Conservation (phyloP, 768 basidiomycete genomes). For the Rhizopogon rudus region DNA sequence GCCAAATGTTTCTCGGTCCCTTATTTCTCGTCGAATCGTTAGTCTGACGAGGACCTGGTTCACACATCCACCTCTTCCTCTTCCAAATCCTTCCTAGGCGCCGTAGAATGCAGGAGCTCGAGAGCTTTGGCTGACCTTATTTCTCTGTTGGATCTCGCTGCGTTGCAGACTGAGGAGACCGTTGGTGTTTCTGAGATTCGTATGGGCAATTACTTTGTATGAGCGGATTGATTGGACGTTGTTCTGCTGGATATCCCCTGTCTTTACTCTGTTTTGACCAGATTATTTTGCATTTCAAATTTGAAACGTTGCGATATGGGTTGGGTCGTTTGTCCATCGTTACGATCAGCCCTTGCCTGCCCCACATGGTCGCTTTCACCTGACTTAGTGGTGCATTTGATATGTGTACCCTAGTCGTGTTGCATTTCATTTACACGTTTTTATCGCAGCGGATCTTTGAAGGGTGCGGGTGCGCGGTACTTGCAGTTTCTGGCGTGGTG, state of each 20-base stretch:
- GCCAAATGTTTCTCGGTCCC: not conserved
- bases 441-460: too few relatives aligned
- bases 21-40: not conserved
- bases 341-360: not conserved
- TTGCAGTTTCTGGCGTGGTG: too few relatives aligned
- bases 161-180: conserved; percentile 4
- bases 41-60: conserved; percentile 6
- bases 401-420: too few relatives aligned
- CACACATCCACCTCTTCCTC: conserved; percentile 19
- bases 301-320: not conserved
- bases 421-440: too few relatives aligned
- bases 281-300: not conserved
- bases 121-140: conserved; percentile 21
- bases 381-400: too few relatives aligned
- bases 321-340: not conserved
- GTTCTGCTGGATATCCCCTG: not conserved
- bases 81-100: conserved; percentile 17
- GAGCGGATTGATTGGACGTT: not conserved
- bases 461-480: too few relatives aligned
- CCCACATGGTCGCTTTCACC: not conserved
- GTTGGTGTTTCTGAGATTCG: not conserved
- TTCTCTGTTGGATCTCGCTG: conserved; percentile 23
- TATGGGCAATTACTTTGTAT: not conserved
- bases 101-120: conserved; percentile 17
- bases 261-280: not conserved